These are phyloP conservation scores for Tricholoma sp. DNA, from an alignment of 768 basidiomycete species.

Conservation along the genomic window DNA sequence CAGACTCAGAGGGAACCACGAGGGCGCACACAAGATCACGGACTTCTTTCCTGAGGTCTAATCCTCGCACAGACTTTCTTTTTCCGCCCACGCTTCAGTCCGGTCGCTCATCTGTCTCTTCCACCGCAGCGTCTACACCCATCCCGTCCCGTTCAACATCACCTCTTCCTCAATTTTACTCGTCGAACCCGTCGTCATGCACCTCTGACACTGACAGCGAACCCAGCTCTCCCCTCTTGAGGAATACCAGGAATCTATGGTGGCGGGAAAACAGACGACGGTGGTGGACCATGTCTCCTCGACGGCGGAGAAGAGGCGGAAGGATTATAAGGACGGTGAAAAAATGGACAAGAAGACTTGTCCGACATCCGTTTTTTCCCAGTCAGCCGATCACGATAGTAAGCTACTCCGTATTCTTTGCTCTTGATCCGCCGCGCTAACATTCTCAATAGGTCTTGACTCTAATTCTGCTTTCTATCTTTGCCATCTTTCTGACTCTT, in stretches of 20 bases:
- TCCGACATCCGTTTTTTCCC: constrained; percentile 75
- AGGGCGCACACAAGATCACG: constrained; percentile 20
- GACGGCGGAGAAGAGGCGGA: constrained; percentile 48
- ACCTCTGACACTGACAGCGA: constrained; percentile 63
- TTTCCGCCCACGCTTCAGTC: constrained; percentile 30
- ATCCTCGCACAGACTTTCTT: constrained; percentile 25
- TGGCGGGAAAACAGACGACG: constrained; percentile 42
- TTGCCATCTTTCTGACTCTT: constrained; percentile 81
- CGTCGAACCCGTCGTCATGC: constrained; percentile 44
- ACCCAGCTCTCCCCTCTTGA: constrained; percentile 42
- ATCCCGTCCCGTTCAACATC: constrained; percentile 59
- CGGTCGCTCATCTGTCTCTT: constrained; percentile 33
- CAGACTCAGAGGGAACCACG: constrained; percentile 36
- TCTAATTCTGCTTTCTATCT: constrained; percentile 70
- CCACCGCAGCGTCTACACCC: constrained; percentile 46
- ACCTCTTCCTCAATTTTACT: constrained; percentile 51
- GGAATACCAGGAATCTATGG: constrained; percentile 29
- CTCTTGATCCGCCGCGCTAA: constrained; percentile 2
- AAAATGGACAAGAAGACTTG: constrained; percentile 47
- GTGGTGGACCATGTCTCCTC: constrained; percentile 54
- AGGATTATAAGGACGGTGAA: constrained; percentile 45
- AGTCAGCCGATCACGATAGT: constrained; percentile 80
- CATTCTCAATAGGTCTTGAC: constrained; percentile 47
- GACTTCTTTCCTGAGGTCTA: constrained; percentile 21
- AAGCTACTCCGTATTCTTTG: constrained; percentile 23